Evolutionary conservation across 2,329 filamentous ascomycete species (phyloP), one percentile per base, ranked within the genome.

Genomic region (Aspergillaceae sp.): DNA sequence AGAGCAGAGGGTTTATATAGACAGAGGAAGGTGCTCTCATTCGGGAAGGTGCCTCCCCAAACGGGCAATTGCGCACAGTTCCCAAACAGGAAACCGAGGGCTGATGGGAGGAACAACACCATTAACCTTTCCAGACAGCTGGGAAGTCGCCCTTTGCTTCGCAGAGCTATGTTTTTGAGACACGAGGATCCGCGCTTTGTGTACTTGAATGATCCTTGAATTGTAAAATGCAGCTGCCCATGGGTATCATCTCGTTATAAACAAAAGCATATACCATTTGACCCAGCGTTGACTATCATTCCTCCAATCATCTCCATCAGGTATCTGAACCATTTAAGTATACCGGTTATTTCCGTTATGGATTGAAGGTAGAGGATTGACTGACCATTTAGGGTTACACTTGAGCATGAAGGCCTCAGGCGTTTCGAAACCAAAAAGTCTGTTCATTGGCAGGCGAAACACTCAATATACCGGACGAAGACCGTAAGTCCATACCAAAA

Each of bases 241-340:
- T 57, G 56, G 56, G 56, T 59, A 59, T 59, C 54, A 57, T 48
- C 47, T 53, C 53, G 50, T n/a, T 38, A 38, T 2, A 43, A 49
- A 51, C 42, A 46, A 57, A 49, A 59, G 19, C 48, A 48, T 46
- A 48, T 44, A 46, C 47, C 43, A 36, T 37, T 42, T 11, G 29
- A 48, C 33, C 35, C 45, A 45, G 30, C 30, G 8, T 6, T 32
- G 35, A 38, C 35, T 38, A 6, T 26, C 8, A 29, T 47, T 10
- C 40, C 41, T 11, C 35, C 26, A 5, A 36, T 29, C 34, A 27
- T 35, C 29, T 10, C 41, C n/a, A 26, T n/a, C 10, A 38, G 19
- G 36, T 35, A 29, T 41, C 40, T 36, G 10, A n/a, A 38, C 10
- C 35, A 9, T 26, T 1, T 26, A 27, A 40, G 19, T 40, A 26